These are phyloP conservation scores for Extremus antarcticus DNA, from an alignment of 495 filamentous ascomycete genomes.

Conservation along the genomic window DNA sequence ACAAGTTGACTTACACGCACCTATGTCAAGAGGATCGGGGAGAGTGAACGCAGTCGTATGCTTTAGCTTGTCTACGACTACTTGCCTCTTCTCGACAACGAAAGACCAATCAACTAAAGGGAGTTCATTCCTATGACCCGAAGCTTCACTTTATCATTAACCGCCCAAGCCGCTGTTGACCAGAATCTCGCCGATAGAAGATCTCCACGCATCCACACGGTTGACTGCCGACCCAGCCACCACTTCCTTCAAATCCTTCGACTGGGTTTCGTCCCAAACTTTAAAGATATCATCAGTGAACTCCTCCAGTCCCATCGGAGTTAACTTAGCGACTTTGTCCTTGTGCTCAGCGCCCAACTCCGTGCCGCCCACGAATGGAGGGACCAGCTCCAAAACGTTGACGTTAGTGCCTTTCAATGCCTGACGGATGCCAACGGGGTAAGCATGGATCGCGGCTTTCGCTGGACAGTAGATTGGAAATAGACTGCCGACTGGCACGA, in stretches of 20 bases:
- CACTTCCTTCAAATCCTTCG: slow-evolving; percentile 2
- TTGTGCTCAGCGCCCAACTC: slow-evolving; percentile 25
- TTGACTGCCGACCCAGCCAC: not conserved
- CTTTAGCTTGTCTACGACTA: too few species aligned
- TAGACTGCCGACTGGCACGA: slow-evolving; percentile 23
- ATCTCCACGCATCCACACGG: slow-evolving; percentile 1
- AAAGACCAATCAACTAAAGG: too few species aligned
- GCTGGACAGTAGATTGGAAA: slow-evolving; percentile 31
- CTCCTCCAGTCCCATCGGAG: slow-evolving; percentile 1
- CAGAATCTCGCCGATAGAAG: not conserved
- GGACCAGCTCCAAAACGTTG: slow-evolving; percentile 28
- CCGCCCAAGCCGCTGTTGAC: not conserved
- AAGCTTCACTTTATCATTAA: too few species aligned
- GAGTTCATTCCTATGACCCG: too few species aligned
- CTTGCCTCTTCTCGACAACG: too few species aligned
- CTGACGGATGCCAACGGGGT: slow-evolving; percentile 24
- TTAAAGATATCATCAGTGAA: not conserved
- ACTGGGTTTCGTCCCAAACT: not conserved
- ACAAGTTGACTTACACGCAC: too few species aligned
- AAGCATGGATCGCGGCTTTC: slow-evolving; percentile 29
- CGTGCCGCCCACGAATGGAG: slow-evolving; percentile 32
- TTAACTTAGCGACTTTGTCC: slow-evolving; percentile 5
- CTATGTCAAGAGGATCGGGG: too few species aligned
- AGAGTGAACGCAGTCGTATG: too few species aligned
- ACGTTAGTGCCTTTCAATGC: slow-evolving; percentile 24